Percentiles rank a stretch among this genome's conserved stretches.
Conservation (phyloP, 495 filamentous ascomycete genomes). For the Aspergillus olivimuriae region DNA sequence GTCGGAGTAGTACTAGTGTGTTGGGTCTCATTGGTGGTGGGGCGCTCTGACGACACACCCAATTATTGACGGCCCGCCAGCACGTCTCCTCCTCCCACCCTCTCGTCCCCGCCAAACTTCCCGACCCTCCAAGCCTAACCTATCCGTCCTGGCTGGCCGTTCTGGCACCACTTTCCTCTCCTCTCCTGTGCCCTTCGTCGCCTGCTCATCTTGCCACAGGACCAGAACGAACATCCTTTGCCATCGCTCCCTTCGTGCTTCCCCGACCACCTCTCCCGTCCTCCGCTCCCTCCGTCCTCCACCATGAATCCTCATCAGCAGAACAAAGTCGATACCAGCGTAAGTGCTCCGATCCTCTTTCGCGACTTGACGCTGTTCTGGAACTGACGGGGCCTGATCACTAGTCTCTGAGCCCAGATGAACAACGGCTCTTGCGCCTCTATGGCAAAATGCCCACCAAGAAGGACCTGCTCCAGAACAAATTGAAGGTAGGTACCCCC, state of each 20-base stretch:
- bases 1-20: too few species aligned
- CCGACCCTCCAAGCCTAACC: too few species aligned
- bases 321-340: conserved; percentile 94
- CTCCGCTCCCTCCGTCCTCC: conserved; percentile 9
- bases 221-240: neutral
- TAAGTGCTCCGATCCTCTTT: conserved; percentile 42
- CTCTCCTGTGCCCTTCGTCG: conserved; percentile 7
- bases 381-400: conserved; percentile 10
- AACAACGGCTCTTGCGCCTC: conserved; percentile 90
- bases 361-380: conserved; percentile 3
- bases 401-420: conserved; percentile 81
- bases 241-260: neutral
- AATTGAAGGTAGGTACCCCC: conserved; percentile 59
- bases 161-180: conserved; percentile 9
- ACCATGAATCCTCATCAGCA: conserved; percentile 92
- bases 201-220: conserved; percentile 1
- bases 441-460: conserved; percentile 96
- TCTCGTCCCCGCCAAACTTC: too few species aligned
- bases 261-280: neutral
- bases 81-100: too few species aligned
- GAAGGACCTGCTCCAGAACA: conserved; percentile 95
- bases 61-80: too few species aligned
- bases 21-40: too few species aligned
- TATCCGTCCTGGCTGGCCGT: conserved; percentile 2
- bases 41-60: conserved; percentile 20